These are phyloP conservation scores for Zarea fungicola DNA, from an alignment of 2,329 filamentous ascomycete genomes.

Conservation along the genomic window DNA sequence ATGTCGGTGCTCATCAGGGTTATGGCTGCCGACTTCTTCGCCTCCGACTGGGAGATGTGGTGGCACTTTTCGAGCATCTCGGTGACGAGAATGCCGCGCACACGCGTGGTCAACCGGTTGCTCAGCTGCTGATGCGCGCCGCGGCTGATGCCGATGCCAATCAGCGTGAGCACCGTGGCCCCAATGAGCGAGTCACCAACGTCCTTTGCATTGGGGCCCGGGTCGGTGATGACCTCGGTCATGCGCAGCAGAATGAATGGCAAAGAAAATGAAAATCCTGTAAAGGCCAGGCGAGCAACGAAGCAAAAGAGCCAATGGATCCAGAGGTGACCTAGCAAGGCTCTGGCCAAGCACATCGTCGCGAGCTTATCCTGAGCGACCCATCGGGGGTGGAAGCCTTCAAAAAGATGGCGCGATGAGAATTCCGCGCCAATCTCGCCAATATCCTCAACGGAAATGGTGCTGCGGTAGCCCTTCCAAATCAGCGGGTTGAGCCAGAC, in stretches of 20 bases:
- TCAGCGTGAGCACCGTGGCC: not conserved
- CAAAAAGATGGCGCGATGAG: not conserved
- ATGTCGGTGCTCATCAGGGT: not conserved
- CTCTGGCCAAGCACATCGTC: not conserved
- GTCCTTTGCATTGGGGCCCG: not conserved
- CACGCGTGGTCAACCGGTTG: not conserved
- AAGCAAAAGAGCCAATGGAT: not conserved
- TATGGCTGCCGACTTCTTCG: not conserved
- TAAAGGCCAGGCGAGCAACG: constrained; percentile 1
- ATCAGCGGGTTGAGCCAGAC: not conserved
- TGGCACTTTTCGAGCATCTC: not conserved
- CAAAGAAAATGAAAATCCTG: not conserved
- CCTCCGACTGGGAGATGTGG: not conserved
- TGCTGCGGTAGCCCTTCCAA: not conserved
- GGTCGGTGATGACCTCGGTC: not conserved
- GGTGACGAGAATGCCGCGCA: not conserved
- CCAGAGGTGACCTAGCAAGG: not conserved
- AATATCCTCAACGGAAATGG: not conserved
- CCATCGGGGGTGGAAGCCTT: not conserved
- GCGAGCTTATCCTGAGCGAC: not conserved
- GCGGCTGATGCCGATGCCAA: not conserved
- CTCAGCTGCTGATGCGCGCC: not conserved
- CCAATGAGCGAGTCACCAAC: not conserved
- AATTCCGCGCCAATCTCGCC: not conserved
- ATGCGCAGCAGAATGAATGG: constrained; percentile 1